Evolutionary conservation across 75 land plant genomes (phyloP), one percentile per base, ranked within the genome.

Genomic region (Selaginella tamariscina): DNA sequence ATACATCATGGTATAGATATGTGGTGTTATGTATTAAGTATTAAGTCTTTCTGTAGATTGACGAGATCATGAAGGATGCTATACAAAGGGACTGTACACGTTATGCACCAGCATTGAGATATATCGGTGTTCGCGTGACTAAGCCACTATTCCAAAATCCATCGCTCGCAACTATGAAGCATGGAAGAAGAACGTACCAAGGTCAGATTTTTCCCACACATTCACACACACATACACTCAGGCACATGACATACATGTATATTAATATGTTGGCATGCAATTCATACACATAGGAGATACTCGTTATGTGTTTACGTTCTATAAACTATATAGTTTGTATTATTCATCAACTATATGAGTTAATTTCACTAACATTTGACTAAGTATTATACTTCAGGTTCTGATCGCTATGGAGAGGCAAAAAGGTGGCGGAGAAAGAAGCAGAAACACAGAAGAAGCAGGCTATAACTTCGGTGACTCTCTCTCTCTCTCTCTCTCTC

Each of bases 141-240:
- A 94, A 94, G 70, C 98, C 98, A 81, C 75, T 24, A 94, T 94
- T 63, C 98, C 98, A 56, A 67, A 54, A 1, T 82, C 81, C 54
- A 87, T 94, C 73, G 89, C 82, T 32, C 67, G 89, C 9, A 94
- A 94, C 66, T 94, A 86, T 79, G 98, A 85, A 82, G 71, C 32
- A 94, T 94, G 98, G 98, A 94, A 69, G 96, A 89, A 71, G 96
- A 94, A 64, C 88, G 98, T 70, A 94, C 96, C 0, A 94, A 89
- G 91, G 91, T 89, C 31, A 20, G 23, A 21, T 39, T 39, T 39
- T 39, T 39, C 15, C 49, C 11, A 5, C 15, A 5, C 49, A 15
- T 39, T 5, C 11, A 39, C 49, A 39, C 5, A n/a, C n/a, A n/a
- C n/a, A n/a, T n/a, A n/a, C n/a, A n/a, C n/a, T n/a, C n/a, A n/a